A percentile compares a stretch with the other conserved stretches of the same genome.
These are phyloP conservation scores for Aspergillus phoenicis DNA, from an alignment of 2,329 filamentous ascomycete species.

Conservation along the genomic window DNA sequence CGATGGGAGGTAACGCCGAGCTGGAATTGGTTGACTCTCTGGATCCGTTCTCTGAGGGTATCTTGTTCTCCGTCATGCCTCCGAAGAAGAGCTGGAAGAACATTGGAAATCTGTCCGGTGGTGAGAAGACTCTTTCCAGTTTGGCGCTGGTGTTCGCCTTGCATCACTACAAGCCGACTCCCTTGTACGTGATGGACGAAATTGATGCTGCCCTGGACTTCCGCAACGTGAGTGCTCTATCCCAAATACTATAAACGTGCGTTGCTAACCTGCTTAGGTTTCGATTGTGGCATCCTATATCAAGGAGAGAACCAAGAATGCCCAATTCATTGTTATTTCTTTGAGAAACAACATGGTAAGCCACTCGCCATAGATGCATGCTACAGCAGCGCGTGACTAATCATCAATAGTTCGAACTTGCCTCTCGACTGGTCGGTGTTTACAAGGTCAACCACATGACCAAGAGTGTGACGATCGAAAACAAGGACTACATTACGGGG, in stretches of 20 bases:
- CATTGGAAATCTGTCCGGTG: constrained; percentile 91
- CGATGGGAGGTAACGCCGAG: constrained; percentile 98
- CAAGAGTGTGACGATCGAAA: constrained; percentile 88
- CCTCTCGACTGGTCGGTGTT: constrained; percentile 90
- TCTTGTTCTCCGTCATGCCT: constrained; percentile 97
- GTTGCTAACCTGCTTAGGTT: constrained; percentile 58
- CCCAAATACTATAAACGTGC: not conserved
- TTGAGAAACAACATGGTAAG: constrained; percentile 90
- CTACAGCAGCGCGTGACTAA: not conserved
- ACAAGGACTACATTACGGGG: constrained; percentile 69
- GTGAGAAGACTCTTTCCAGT: constrained; percentile 94
- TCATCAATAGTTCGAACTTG: constrained; percentile 75
- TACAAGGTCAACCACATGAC: constrained; percentile 99
- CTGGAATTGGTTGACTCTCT: constrained; percentile 94
- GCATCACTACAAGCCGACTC: constrained; percentile 97
- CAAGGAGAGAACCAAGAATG: constrained; percentile 98
- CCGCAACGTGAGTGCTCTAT: constrained; percentile 73
- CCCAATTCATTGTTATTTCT: constrained; percentile 98
- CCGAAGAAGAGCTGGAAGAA: constrained; percentile 99
- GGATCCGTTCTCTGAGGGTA: constrained; percentile 95
- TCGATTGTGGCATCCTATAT: constrained; percentile 99
- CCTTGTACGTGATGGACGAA: constrained; percentile 98
- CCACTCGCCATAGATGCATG: not conserved
- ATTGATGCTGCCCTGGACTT: constrained; percentile 98
- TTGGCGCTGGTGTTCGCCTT: constrained; percentile 95